Evolutionary conservation across 108 stramenopile genomes (phyloP).

Genomic region (Seminavis robusta): DNA sequence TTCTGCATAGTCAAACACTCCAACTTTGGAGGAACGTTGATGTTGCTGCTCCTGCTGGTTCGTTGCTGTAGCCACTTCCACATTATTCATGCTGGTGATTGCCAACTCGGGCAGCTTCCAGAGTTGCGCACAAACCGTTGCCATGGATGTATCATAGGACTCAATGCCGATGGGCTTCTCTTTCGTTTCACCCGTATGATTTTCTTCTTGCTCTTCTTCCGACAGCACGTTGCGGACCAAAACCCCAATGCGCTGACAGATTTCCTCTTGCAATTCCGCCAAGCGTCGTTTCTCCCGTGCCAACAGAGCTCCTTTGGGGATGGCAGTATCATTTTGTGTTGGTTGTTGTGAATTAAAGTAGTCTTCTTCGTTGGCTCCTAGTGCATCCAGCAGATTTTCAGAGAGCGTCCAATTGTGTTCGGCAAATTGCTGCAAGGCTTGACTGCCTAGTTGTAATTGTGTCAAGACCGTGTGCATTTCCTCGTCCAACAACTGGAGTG

Average conservation of each 20-base stretch:
- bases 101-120: neutral
- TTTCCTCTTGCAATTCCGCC: conserved; percentile 28
- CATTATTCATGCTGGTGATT: neutral
- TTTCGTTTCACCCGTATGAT: neutral
- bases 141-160: conserved; percentile 4
- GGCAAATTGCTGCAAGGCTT: too few species aligned
- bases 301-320: too few species aligned
- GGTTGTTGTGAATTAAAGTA: too few species aligned
- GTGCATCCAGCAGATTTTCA: too few species aligned
- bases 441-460: too few species aligned
- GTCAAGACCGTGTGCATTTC: too few species aligned
- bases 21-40: neutral
- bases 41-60: neutral
- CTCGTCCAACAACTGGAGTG: too few species aligned
- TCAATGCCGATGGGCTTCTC: neutral
- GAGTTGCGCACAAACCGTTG: conserved; percentile 1
- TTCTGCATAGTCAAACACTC: neutral
- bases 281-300: too few species aligned
- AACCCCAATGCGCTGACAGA: conserved; percentile 17
- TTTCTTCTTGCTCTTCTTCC: neutral
- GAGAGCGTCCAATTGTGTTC: too few species aligned
- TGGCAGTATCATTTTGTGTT: too few species aligned
- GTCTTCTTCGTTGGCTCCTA: too few species aligned
- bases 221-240: conserved; percentile 12
- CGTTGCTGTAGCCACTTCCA: neutral